Evolutionary conservation across 352 stramenopile species (phyloP), one percentile per base, ranked within the genome.

Genomic region (Pythium apleroticum): DNA sequence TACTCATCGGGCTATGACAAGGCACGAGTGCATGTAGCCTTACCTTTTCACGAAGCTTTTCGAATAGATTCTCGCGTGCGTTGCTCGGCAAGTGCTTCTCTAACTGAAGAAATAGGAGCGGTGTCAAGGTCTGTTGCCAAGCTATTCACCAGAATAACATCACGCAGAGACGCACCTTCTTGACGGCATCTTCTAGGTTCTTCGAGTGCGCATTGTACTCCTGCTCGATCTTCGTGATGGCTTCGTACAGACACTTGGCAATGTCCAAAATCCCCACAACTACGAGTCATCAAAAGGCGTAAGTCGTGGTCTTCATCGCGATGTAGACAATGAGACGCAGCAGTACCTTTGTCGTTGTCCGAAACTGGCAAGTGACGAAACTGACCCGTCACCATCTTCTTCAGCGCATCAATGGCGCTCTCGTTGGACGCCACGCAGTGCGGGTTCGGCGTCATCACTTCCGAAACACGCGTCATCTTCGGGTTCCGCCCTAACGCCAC

Each of bases 201-300:
- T 88, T 77, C 0, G 84, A 90, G 14, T 87, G 90, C n/a, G 75
- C 73, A 35, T 88, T 83, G 53, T 94, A 95, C 7, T 84, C 84
- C 53, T 90, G 89, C 68, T 99, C 97, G 30, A 99, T 91, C 68
- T 98, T 98, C 33, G 81, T 82, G 53, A 99, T 99, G 1, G 96
- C 96, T 79, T 99, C 97, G 72, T 99, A 98, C 35, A 99, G 69
- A 72, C 97, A 99, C 75, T 99, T 98, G 15, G 96, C 96, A 70
- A 99, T 99, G 75, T 99, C 97, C 52, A 99, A 71, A 69, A 99
- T 89, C 2, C 97, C 97, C 24, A 98, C 93, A 20, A 99, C 94
- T 83, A 66, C 63, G 20, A 37, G 12, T 41, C 33, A 41, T 39
- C 62, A 63, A 20, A 50, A 22, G 14, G 19, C 31, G 20, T 52